These are phyloP conservation scores for Gossypium sturtianum DNA, from an alignment of 345 rosid species.

Conservation along the genomic window DNA sequence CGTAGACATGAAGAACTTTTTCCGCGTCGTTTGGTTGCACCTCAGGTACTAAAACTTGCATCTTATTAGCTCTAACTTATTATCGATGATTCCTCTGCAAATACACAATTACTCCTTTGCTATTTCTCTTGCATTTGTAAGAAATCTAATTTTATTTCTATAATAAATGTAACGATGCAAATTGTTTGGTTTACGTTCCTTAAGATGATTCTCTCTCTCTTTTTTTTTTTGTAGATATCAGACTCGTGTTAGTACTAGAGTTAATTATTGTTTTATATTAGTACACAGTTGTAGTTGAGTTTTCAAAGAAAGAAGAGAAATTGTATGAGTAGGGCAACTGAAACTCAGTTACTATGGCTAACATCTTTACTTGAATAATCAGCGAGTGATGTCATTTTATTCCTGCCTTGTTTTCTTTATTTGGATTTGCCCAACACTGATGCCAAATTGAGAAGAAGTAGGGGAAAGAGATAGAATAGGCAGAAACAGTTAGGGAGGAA, in stretches of 20 bases:
- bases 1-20: constrained; percentile 91
- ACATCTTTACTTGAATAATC: not conserved
- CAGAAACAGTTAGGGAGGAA: not conserved
- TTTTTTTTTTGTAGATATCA: not conserved
- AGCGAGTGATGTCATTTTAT: not conserved
- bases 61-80: not conserved
- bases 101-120: not conserved
- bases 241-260: not conserved
- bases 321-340: not conserved
- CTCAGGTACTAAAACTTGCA: constrained; percentile 53
- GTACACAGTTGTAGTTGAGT: too few relatives aligned
- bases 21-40: constrained; percentile 91
- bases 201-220: not conserved
- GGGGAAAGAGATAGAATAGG: not conserved
- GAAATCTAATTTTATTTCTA: not conserved
- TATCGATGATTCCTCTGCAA: not conserved
- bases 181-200: not conserved
- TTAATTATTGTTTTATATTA: not conserved
- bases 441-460: not conserved
- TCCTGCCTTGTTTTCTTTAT: too few relatives aligned
- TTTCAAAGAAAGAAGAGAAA: not conserved
- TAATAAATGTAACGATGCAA: not conserved
- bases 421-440: not conserved
- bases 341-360: not conserved
- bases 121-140: not conserved